Conservation (phyloP, 2,329 filamentous ascomycete species). For the Macrophomina pseudophaseolina region DNA sequence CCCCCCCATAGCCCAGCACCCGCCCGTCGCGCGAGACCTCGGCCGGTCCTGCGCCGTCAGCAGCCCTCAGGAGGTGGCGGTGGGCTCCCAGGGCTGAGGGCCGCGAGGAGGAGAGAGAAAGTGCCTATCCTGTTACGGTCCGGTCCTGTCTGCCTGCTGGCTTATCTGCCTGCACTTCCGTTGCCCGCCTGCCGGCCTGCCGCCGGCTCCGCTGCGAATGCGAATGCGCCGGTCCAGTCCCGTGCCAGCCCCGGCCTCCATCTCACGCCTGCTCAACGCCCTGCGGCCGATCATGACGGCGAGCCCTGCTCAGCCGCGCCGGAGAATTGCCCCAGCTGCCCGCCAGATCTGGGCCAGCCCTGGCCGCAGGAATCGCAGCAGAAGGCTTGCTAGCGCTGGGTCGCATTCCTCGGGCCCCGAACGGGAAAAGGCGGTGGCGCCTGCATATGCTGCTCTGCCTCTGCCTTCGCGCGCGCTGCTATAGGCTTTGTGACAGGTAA, state of each 20-base stretch:
- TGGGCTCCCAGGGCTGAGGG: neutral
- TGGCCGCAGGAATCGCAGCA: conserved; percentile 14
- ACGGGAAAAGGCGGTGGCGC: conserved; percentile 30
- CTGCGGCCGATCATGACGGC: conserved; percentile 11
- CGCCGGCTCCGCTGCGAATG: neutral
- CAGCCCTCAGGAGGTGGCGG: conserved; percentile 25
- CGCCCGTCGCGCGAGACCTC: conserved; percentile 20
- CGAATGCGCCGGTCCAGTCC: neutral
- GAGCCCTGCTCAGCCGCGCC: conserved; percentile 21
- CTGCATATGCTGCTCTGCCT: conserved; percentile 25
- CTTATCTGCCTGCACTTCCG: neutral
- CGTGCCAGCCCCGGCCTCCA: conserved; percentile 8
- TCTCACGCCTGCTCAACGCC: conserved; percentile 13
- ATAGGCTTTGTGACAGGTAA: conserved; percentile 42
- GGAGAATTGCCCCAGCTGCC: conserved; percentile 24
- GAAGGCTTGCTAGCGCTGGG: conserved; percentile 4
- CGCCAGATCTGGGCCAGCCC: conserved; percentile 17
- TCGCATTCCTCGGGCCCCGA: conserved; percentile 21
- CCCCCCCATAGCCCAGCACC: neutral
- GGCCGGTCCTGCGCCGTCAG: conserved; percentile 25
- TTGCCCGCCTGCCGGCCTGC: neutral
- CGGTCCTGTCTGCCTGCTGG: neutral
- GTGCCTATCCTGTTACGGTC: neutral
- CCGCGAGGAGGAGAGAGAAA: neutral
- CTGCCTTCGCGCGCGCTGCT: conserved; percentile 24